A percentile compares a stretch with the other conserved stretches of the same genome.
These are phyloP conservation scores for Coniochaeta sp. DNA, from an alignment of 2,329 filamentous ascomycete genomes.

Conservation along the genomic window DNA sequence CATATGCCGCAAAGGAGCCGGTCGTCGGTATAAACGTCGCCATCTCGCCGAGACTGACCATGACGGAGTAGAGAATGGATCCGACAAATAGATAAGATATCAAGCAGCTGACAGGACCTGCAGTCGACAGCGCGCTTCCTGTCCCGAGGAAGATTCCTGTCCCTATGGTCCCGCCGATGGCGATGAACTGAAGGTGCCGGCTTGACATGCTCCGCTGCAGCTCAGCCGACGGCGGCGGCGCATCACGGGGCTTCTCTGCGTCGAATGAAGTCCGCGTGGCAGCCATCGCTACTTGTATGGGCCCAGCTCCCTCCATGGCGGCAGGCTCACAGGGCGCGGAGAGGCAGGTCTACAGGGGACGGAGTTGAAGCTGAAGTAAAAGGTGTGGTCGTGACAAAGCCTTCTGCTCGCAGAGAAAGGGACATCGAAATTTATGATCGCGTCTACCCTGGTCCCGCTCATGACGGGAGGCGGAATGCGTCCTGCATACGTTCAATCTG, in stretches of 20 bases:
- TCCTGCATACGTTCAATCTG: neutral
- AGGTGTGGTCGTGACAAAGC: neutral
- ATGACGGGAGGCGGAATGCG: neutral
- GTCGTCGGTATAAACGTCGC: constrained; percentile 70
- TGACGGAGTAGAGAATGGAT: constrained; percentile 66
- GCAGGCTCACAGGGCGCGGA: neutral
- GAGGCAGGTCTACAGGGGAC: neutral
- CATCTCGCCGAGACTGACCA: constrained; percentile 65
- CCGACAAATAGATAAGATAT: constrained; percentile 66
- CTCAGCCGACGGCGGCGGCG: neutral
- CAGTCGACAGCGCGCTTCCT: constrained; percentile 52
- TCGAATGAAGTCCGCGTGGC: neutral
- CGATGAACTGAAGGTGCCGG: constrained; percentile 42
- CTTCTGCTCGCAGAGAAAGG: neutral
- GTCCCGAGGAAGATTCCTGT: constrained; percentile 67
- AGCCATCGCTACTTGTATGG: neutral
- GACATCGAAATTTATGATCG: neutral
- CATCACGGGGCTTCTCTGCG: neutral
- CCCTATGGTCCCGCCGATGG: constrained; percentile 57
- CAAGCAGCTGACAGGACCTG: constrained; percentile 59
- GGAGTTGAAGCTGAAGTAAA: neutral
- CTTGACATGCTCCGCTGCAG: constrained; percentile 7
- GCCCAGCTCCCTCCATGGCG: neutral
- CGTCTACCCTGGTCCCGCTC: neutral
- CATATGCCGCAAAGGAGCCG: constrained; percentile 71